Conservation (phyloP, 495 filamentous ascomycete species). For the Cercophora scortea region DNA sequence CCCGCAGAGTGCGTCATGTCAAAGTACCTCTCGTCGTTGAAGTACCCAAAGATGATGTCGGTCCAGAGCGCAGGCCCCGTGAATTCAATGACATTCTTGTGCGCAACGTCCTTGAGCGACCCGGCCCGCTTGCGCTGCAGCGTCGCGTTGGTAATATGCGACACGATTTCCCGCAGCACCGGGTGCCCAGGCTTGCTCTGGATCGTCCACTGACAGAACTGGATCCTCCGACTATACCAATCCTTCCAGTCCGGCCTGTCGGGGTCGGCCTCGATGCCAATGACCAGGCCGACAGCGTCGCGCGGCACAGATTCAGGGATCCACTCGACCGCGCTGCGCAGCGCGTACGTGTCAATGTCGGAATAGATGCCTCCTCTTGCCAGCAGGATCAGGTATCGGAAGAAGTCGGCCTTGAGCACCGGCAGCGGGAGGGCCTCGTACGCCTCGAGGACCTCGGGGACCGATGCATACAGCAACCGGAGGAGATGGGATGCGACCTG, state of each 20-base stretch:
- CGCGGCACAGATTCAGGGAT: slow-evolving; percentile 70
- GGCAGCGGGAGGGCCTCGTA: slow-evolving; percentile 78
- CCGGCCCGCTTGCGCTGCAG: slow-evolving; percentile 66
- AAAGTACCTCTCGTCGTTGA: slow-evolving; percentile 89
- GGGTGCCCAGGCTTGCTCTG: slow-evolving; percentile 93
- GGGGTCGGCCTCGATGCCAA: slow-evolving; percentile 95
- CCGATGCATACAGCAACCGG: slow-evolving; percentile 73
- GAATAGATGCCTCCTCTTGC: slow-evolving; percentile 93
- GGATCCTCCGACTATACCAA: slow-evolving; percentile 93
- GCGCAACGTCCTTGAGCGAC: slow-evolving; percentile 52
- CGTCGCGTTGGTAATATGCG: slow-evolving; percentile 75
- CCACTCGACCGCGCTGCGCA: slow-evolving; percentile 81
- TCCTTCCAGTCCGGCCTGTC: slow-evolving; percentile 86
- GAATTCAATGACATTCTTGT: slow-evolving; percentile 88
- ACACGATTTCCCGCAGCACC: slow-evolving; percentile 78
- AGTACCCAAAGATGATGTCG: slow-evolving; percentile 81
- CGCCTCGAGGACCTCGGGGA: slow-evolving; percentile 90
- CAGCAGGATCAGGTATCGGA: slow-evolving; percentile 90
- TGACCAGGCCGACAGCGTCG: slow-evolving; percentile 69
- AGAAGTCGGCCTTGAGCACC: slow-evolving; percentile 95
- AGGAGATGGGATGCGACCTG: slow-evolving; percentile 72
- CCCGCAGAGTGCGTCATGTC: slow-evolving; percentile 61
- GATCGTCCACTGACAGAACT: slow-evolving; percentile 99
- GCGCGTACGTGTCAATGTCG: slow-evolving; percentile 87
- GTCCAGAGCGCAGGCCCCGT: slow-evolving; percentile 96